Evolutionary conservation across 1,139 yeast species (phyloP).

Genomic region (Waltiozyma sp.): DNA sequence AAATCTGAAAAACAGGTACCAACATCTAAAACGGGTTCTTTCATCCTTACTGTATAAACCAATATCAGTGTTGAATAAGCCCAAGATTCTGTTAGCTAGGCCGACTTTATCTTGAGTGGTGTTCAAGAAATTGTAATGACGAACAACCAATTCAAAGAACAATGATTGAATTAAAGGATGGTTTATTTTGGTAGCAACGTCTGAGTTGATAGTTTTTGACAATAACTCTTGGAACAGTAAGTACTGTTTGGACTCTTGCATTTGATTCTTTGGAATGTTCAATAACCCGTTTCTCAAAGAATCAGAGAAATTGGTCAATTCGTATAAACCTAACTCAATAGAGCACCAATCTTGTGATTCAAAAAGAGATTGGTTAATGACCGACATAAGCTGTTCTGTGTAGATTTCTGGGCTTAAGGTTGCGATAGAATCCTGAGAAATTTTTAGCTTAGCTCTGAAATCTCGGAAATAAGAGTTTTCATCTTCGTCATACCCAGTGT

Average conservation of each 20-base stretch:
- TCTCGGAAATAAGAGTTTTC: slow-evolving; percentile 70
- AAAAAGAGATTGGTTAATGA: slow-evolving; percentile 47
- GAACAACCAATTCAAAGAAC: slow-evolving; percentile 76
- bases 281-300: slow-evolving; percentile 65
- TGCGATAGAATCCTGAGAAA: slow-evolving; percentile 80
- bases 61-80: slow-evolving; percentile 58
- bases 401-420: slow-evolving; percentile 63
- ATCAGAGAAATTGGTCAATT: slow-evolving; percentile 70
- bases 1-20: slow-evolving; percentile 84
- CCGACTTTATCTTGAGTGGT: slow-evolving; percentile 34
- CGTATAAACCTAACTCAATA: slow-evolving; percentile 78
- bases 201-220: slow-evolving; percentile 51
- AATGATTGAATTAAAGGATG: slow-evolving; percentile 74
- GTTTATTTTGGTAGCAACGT: slow-evolving; percentile 34
- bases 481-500: slow-evolving; percentile 62
- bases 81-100: slow-evolving; percentile 53
- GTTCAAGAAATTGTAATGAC: slow-evolving; percentile 60
- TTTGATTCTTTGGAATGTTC: slow-evolving; percentile 53
- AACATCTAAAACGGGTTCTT: slow-evolving; percentile 71
- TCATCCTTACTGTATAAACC: slow-evolving; percentile 70
- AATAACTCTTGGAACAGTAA: slow-evolving; percentile 42
- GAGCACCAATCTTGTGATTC: slow-evolving; percentile 53
- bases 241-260: slow-evolving; percentile 51
- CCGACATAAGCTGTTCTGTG: slow-evolving; percentile 54
- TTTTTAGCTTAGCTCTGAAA: slow-evolving; percentile 53